Conservation (phyloP, 2,329 filamentous ascomycete genomes). For the Claviceps spartinae region DNA sequence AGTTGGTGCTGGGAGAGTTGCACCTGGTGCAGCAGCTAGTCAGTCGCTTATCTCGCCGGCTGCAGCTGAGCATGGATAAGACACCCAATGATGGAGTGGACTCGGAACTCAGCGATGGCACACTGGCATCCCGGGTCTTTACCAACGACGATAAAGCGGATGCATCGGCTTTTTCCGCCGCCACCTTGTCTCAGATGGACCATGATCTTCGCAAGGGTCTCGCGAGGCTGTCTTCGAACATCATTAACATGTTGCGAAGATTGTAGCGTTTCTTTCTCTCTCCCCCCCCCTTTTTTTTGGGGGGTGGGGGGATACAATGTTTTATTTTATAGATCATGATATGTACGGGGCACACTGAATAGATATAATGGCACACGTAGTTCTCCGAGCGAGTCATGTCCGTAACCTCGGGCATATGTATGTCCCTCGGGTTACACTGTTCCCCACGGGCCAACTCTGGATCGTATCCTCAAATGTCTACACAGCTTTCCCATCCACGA, state of each 20-base stretch:
- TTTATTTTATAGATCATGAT: background rate
- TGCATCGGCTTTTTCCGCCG: background rate
- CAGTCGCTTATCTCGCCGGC: slow-evolving; percentile 12
- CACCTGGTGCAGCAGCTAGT: slow-evolving; percentile 18
- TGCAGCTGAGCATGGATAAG: background rate
- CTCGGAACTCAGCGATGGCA: background rate
- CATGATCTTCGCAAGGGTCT: background rate
- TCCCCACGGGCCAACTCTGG: background rate
- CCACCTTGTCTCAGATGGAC: background rate
- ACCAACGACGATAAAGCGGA: background rate
- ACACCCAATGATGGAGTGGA: background rate
- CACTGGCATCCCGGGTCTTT: background rate
- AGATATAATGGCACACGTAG: too few species aligned
- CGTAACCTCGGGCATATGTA: too few species aligned
- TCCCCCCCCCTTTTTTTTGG: background rate
- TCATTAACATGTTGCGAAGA: background rate
- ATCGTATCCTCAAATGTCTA: background rate
- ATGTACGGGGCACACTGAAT: background rate
- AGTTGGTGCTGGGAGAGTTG: slow-evolving; percentile 20
- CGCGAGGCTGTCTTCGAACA: background rate
- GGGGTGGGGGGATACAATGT: too few species aligned
- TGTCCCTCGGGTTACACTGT: too few species aligned
- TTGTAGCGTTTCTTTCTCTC: background rate
- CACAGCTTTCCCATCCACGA: slow-evolving; percentile 23
- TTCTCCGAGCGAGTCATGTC: too few species aligned